Base-by-base conservation (phyloP, 805 yeast species). In the Barnettozyma populi region DNA sequence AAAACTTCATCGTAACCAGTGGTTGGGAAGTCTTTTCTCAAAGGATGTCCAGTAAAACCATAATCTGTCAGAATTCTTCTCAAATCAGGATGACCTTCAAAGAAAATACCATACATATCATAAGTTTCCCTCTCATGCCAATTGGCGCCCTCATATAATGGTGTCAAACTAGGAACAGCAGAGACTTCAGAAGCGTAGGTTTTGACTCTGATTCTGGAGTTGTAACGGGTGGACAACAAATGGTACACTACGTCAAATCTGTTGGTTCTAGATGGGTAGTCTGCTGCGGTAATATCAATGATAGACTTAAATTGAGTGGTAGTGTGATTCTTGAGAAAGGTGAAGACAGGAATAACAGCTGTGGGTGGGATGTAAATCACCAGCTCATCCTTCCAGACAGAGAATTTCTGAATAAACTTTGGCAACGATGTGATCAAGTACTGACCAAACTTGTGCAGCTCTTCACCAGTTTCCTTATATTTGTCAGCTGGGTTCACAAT, bases 81-180 rank as follows among this genome's bases (percentile, higher is more conserved):
- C 63, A 87, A 74, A 67, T 87, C 96, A 6, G 95, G 95, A 67
- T 88, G 96, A 51, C 84, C 87, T 68, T 85, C 92, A 62, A 88
- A 88, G 68, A 86, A 86, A 50, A 88, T 79, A 38, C 96, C 96
- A 64, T 78, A 88, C 78, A 88, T 73, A 65, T 88, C 96, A 65
- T 85, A 88, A 13, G 94, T 81, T 67, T 88, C 96, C 65, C 96
- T 78, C 71, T 88, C 96, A 65, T 78, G 84, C 96, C 96, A 88
- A 70, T 88, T 87, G 54, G 89, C 84, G 50, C 95, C 95, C 63
- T 82, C 80, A 65, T 68, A 86, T 44, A 88, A 60, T 14, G 80
- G 78, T n/a, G 84, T 80, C 52, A 84, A 67, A 49, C 89, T 80
- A 34, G 96, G 96, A 52, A 88, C 95, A 3, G 94, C 79, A 41